phyloP scores from a whole-genome alignment of 495 filamentous ascomycete genomes.

The Symbiotaphrina buchneri region DNA sequence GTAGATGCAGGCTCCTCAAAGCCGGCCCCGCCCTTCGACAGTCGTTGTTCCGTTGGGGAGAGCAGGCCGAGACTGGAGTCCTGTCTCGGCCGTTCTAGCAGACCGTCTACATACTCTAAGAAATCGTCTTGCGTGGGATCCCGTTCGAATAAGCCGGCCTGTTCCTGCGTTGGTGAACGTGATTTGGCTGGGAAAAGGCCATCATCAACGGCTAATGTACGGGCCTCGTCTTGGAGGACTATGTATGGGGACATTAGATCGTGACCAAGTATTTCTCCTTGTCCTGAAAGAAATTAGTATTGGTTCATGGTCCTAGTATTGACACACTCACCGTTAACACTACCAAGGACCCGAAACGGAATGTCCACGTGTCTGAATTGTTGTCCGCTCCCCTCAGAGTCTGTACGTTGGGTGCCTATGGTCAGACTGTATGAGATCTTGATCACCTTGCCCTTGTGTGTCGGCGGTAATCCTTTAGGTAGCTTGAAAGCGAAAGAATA shows the following conservation, averaged over 20 bases:
- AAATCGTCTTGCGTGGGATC: too few relatives aligned
- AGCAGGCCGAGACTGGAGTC: conserved; percentile 36
- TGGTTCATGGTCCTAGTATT: not conserved
- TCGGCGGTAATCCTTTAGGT: conserved; percentile 71
- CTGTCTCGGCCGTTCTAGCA: conserved; percentile 39
- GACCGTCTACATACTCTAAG: conserved; percentile 52
- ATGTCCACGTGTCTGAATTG: conserved; percentile 82
- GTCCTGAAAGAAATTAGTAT: conserved; percentile 19
- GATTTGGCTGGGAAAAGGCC: too few relatives aligned
- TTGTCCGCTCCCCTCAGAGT: conserved; percentile 40
- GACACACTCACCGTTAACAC: conserved; percentile 52
- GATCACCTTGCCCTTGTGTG: conserved; percentile 78
- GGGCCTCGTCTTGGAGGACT: conserved; percentile 65
- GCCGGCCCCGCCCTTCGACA: conserved; percentile 29
- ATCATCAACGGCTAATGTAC: conserved; percentile 28
- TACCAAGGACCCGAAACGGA: conserved; percentile 83
- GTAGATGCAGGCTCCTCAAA: conserved; percentile 27
- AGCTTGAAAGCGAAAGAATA: conserved; percentile 72
- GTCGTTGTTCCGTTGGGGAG: conserved; percentile 34
- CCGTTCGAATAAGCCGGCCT: too few relatives aligned
- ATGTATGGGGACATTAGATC: conserved; percentile 90
- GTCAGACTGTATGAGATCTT: conserved; percentile 83
- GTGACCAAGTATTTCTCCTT: conserved; percentile 50
- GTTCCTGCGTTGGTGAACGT: too few relatives aligned
- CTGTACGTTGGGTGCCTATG: conserved; percentile 77